phyloP scores from a whole-genome alignment of 192 early-diverging fungal species.

The Umbelopsis sp. region DNA sequence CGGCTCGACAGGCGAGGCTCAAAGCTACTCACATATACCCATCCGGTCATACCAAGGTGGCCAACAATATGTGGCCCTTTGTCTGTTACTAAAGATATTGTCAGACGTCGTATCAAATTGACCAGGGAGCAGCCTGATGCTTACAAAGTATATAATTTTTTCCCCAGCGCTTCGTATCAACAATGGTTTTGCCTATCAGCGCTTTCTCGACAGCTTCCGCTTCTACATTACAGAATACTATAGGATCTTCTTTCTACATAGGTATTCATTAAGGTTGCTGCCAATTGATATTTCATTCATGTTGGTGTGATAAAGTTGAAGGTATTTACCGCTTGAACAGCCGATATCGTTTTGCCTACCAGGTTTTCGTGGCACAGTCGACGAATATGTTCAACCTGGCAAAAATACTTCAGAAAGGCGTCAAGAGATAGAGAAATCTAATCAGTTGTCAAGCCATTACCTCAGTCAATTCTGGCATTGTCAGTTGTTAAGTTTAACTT shows the following conservation, averaged over 20 bases:
- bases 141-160: constrained; percentile 71
- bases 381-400: constrained; percentile 73
- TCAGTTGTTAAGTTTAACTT: neutral
- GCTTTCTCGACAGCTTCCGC: constrained; percentile 35
- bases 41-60: constrained; percentile 82
- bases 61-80: constrained; percentile 50
- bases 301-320: neutral
- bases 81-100: constrained; percentile 38
- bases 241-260: constrained; percentile 42
- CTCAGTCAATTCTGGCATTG: constrained; percentile 40
- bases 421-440: neutral
- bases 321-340: constrained; percentile 44
- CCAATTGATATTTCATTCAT: neutral
- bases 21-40: constrained; percentile 38
- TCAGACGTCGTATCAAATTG: neutral
- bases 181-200: constrained; percentile 53
- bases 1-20: neutral
- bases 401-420: constrained; percentile 34
- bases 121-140: neutral
- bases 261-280: neutral
- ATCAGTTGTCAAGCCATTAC: constrained; percentile 16
- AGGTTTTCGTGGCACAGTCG: constrained; percentile 53
- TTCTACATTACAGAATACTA: constrained; percentile 48
- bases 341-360: constrained; percentile 52
- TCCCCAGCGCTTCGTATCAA: constrained; percentile 70